Percentiles rank a stretch among this genome's conserved stretches.
Evolutionary conservation across 371 early-diverging fungal species (phyloP).

Genomic region (Apophysomyces elegans): DNA sequence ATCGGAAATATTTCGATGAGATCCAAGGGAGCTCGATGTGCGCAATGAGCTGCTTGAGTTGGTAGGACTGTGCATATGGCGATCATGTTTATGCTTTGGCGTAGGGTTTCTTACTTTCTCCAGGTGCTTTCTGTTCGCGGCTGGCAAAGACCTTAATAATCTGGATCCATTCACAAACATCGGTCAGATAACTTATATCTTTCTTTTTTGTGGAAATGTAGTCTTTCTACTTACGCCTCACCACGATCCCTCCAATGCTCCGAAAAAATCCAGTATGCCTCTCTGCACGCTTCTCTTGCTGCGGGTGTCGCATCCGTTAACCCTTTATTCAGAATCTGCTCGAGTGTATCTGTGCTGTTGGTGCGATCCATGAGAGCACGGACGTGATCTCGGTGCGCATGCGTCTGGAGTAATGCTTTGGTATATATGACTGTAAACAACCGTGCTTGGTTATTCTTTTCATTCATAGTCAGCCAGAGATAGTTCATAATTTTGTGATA

Average conservation of each 20-base stretch:
- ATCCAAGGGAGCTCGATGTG: conserved; percentile 38
- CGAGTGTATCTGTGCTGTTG: conserved; percentile 37
- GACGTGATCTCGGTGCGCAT: conserved; percentile 40
- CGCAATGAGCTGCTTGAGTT: conserved; percentile 34
- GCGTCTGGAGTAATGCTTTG: conserved; percentile 41
- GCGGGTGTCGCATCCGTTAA: conserved; percentile 49
- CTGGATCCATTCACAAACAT: conserved; percentile 11
- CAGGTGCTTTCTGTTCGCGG: conserved; percentile 36
- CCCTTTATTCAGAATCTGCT: conserved; percentile 42
- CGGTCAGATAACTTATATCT: background rate
- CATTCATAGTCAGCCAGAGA: conserved; percentile 38
- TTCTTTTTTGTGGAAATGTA: background rate
- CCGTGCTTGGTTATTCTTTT: conserved; percentile 54
- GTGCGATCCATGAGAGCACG: conserved; percentile 42
- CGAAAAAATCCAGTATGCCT: conserved; percentile 50
- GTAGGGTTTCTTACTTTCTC: conserved; percentile 34
- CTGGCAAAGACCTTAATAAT: conserved; percentile 27
- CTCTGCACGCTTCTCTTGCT: conserved; percentile 46
- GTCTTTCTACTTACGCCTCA: conserved; percentile 32
- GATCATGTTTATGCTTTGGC: conserved; percentile 3
- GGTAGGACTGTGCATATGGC: conserved; percentile 33
- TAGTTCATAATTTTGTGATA: conserved; percentile 45
- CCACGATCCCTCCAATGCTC: conserved; percentile 50
- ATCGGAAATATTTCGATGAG: conserved; percentile 32
- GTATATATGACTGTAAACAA: conserved; percentile 39